Evolutionary conservation across 768 basidiomycete genomes (phyloP).

Genomic region (Suillus discolor): DNA sequence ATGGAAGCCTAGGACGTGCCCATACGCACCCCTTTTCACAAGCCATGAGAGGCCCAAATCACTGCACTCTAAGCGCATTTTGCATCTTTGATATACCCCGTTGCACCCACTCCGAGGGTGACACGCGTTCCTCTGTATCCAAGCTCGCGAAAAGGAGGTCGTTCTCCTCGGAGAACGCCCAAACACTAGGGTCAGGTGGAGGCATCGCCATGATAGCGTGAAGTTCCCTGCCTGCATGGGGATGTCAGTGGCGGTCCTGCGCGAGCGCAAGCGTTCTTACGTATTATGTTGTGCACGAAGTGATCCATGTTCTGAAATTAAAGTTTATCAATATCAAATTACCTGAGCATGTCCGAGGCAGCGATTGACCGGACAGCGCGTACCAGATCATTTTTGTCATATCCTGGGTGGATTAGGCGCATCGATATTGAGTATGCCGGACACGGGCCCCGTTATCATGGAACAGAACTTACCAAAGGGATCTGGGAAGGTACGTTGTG

Average conservation of each 20-base stretch:
- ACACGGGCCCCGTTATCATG: background rate
- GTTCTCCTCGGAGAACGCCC: conserved; percentile 65
- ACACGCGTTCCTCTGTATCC: conserved; percentile 32
- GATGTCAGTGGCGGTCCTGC: conserved; percentile 5
- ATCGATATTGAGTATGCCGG: background rate
- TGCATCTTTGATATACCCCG: conserved; percentile 51
- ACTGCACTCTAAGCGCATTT: conserved; percentile 18
- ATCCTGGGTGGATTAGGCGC: conserved; percentile 36
- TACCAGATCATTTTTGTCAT: conserved; percentile 75
- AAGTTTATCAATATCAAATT: conserved; percentile 8
- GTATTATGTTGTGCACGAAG: conserved; percentile 70
- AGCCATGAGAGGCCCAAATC: background rate
- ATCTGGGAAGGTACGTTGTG: conserved; percentile 30
- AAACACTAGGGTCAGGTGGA: conserved; percentile 57
- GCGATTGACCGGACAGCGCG: conserved; percentile 21
- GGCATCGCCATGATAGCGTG: conserved; percentile 62
- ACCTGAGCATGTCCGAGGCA: conserved; percentile 14
- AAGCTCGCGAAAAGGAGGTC: conserved; percentile 50
- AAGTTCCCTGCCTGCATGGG: conserved; percentile 53
- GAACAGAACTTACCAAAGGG: conserved; percentile 42
- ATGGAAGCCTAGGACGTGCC: background rate
- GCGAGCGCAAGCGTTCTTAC: conserved; percentile 33
- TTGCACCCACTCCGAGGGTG: conserved; percentile 60
- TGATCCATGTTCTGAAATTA: conserved; percentile 60
- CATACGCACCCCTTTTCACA: background rate